Percentiles rank a stretch among this genome's conserved stretches.
These are phyloP conservation scores for Syncephalastrum contaminatum DNA, from an alignment of 371 early-diverging fungal genomes.

Conservation along the genomic window DNA sequence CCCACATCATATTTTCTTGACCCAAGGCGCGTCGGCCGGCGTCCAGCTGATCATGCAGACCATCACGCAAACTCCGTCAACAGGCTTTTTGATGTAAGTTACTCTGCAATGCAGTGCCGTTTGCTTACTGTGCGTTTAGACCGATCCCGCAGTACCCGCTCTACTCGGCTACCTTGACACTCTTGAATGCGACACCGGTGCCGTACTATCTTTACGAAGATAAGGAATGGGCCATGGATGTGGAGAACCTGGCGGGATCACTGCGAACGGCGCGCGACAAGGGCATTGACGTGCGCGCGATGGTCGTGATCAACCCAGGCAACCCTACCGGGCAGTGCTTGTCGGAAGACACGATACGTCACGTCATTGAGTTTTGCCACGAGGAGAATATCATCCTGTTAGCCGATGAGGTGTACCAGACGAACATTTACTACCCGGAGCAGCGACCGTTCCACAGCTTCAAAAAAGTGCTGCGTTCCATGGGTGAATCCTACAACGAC, in stretches of 20 bases:
- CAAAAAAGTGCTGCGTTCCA: constrained; percentile 80
- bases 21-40: constrained; percentile 82
- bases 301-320: constrained; percentile 95
- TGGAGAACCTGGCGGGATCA: constrained; percentile 56
- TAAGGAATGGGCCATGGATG: constrained; percentile 76
- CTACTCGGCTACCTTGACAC: constrained; percentile 85
- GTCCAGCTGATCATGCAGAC: constrained; percentile 84
- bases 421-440: constrained; percentile 81
- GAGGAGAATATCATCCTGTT: constrained; percentile 74
- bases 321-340: constrained; percentile 95
- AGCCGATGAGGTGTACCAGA: constrained; percentile 97
- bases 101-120: not conserved
- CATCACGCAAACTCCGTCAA: constrained; percentile 67
- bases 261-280: constrained; percentile 58
- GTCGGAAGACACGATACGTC: constrained; percentile 70
- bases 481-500: constrained; percentile 58
- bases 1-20: constrained; percentile 84
- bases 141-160: constrained; percentile 98
- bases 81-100: constrained; percentile 85
- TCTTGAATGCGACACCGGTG: constrained; percentile 81
- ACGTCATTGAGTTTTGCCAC: constrained; percentile 82
- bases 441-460: constrained; percentile 89
- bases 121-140: constrained; percentile 1
- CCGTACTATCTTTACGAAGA: constrained; percentile 88
- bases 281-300: constrained; percentile 85